These are phyloP conservation scores for Blakeslea trispora DNA, from an alignment of 371 early-diverging fungal species.

Conservation along the genomic window DNA sequence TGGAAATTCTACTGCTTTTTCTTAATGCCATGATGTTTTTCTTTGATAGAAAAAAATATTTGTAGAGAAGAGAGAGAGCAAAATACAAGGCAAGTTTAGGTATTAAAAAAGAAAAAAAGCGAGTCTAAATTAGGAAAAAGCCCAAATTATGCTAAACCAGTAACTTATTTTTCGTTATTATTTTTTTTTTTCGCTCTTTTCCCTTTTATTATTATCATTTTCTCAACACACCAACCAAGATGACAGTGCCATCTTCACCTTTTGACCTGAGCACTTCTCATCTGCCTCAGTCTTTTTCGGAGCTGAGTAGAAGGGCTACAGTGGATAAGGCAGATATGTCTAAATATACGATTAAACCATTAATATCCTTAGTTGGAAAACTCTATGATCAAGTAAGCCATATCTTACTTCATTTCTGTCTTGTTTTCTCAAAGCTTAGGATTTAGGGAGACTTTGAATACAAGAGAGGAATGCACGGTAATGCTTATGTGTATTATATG, in stretches of 20 bases:
- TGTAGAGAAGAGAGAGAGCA: no score
- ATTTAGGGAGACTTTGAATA: slow-evolving; percentile 24
- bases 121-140: background rate
- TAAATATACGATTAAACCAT: slow-evolving; percentile 19
- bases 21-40: no score
- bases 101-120: no score
- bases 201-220: background rate
- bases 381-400: slow-evolving; percentile 24
- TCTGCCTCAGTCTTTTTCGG: slow-evolving; percentile 5
- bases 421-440: no score
- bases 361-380: slow-evolving; percentile 17
- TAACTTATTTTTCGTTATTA: no score
- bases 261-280: background rate
- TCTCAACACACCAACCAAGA: background rate
- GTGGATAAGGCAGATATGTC: slow-evolving; percentile 15
- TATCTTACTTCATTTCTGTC: background rate
- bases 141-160: background rate
- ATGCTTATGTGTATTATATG: slow-evolving; percentile 27
- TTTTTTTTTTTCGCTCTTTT: background rate
- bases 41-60: no score
- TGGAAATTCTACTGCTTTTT: no score
- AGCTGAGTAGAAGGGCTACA: slow-evolving; percentile 20
- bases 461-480: slow-evolving; percentile 1
- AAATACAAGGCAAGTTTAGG: no score
- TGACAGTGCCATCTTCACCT: background rate